phyloP scores from a whole-genome alignment of 2,329 filamentous ascomycete species.

The Aureobasidium sp. region DNA sequence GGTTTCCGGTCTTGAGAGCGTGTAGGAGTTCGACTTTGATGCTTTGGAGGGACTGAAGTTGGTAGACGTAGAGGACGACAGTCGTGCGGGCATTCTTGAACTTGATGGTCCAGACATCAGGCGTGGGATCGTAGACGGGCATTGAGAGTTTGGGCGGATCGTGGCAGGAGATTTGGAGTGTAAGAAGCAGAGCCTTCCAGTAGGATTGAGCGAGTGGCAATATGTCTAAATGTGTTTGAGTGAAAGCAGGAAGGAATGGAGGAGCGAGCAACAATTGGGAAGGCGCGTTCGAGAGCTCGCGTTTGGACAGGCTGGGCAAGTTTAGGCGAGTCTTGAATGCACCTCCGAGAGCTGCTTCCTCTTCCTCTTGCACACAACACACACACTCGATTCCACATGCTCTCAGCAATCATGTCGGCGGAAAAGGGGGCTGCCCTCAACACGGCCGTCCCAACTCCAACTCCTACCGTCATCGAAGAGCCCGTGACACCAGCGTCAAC shows the following conservation, averaged over 20 bases:
- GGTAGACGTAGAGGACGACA: conserved; percentile 51
- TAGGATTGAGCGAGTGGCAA: background rate
- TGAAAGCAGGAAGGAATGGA: background rate
- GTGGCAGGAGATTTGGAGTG: background rate
- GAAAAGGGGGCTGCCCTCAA: conserved; percentile 5
- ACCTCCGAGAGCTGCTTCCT: conserved; percentile 14
- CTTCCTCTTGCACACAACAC: background rate
- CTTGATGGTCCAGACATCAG: conserved; percentile 46
- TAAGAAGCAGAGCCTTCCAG: background rate
- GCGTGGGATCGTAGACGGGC: conserved; percentile 30
- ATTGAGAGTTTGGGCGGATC: conserved; percentile 9
- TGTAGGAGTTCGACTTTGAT: conserved; percentile 47
- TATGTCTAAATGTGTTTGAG: background rate
- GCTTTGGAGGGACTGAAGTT: conserved; percentile 42
- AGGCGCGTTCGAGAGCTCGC: conserved; percentile 8
- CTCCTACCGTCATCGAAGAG: conserved; percentile 1
- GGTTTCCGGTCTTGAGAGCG: conserved; percentile 44
- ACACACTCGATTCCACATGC: background rate
- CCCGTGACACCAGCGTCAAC: background rate
- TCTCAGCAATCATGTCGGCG: conserved; percentile 9
- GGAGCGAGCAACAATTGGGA: background rate
- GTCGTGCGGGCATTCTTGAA: conserved; percentile 53
- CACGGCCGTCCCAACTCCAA: conserved; percentile 7
- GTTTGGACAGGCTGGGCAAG: conserved; percentile 1
- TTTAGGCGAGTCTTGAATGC: conserved; percentile 8